Evolutionary conservation across 495 filamentous ascomycete species (phyloP), one percentile per base, ranked within the genome.

Genomic region (Schizothecium vesticola): DNA sequence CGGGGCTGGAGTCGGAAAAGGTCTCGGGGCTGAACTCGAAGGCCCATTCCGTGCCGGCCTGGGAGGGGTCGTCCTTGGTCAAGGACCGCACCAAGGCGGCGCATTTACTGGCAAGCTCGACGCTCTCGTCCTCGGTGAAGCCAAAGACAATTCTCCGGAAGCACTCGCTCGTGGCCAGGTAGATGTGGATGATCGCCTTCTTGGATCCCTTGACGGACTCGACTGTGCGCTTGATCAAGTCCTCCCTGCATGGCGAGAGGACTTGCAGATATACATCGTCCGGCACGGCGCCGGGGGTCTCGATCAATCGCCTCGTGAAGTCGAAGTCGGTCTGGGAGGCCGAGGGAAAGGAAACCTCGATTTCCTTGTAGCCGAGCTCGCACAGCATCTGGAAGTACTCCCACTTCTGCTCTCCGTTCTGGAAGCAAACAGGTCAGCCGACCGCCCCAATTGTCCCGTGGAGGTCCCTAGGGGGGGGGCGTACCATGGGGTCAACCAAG

Each of bases 21-120:
- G 92, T 96, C 84, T 99, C 95, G 16, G 95, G 95, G 43, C 90
- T 94, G 82, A 98, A 99, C 79, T 98, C 94, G 73, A 93, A 97
- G 33, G 89, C 88, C 95, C 95, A 99, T 76, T 96, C 87, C 12
- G 95, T 96, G 9, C 82, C 90, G 1, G 84, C 79, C 61, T 86
- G 86, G 16, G 84, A 81, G 0, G 94, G 94, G 78, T 97, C 90
- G 73, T 99, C 95, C 84, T 99, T 99, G 67, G 95, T 99, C 72
- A 99, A 89, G 19, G 89, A 92, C 64, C 94, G 85, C 29, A 92
- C 94, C 73, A 90, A 90, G 76, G 91, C 91, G 55, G 94, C 90
- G 79, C 93, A 97, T 70, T 87, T 87, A 51, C 95, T 92, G 21
- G 94, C 95, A 77, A 94, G 84, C 73, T 90, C 91, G 68, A 96